phyloP scores from a whole-genome alignment of 1,284 basidiomycete species.

The Grifola frondosa region DNA sequence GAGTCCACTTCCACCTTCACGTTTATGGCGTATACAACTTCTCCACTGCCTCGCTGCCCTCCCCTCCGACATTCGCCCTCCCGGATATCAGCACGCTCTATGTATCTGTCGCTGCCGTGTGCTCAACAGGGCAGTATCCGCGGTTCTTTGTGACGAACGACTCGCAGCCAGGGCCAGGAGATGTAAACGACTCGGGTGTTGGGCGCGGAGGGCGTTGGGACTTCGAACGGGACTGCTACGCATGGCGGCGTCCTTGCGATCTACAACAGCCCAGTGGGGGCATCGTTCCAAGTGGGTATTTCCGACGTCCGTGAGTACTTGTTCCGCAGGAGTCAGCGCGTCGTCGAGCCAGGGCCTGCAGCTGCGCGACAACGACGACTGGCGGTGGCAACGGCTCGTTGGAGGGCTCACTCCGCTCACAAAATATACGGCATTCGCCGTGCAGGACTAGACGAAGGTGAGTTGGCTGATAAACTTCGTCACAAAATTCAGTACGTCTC shows the following conservation, averaged over 20 bases:
- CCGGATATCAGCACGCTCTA: constrained; percentile 43
- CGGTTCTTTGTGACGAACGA: constrained; percentile 58
- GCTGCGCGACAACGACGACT: constrained; percentile 53
- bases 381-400: constrained; percentile 65
- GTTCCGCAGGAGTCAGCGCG: neutral
- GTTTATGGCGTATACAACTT: constrained; percentile 10
- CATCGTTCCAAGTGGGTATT: constrained; percentile 55
- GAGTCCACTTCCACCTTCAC: constrained; percentile 6
- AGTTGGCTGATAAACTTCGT: constrained; percentile 61
- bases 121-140: constrained; percentile 37
- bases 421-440: constrained; percentile 68
- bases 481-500: constrained; percentile 61
- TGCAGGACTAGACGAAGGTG: constrained; percentile 52
- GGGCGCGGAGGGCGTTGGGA: constrained; percentile 51
- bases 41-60: constrained; percentile 7
- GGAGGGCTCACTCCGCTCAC: constrained; percentile 55
- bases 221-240: constrained; percentile 48
- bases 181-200: constrained; percentile 38
- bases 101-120: constrained; percentile 60
- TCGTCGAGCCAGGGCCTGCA: constrained; percentile 43
- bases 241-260: constrained; percentile 50
- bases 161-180: constrained; percentile 36
- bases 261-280: constrained; percentile 35
- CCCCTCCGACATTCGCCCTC: constrained; percentile 26
- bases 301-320: constrained; percentile 46